These are phyloP conservation scores for Cytospora schulzeri DNA, from an alignment of 2,329 filamentous ascomycete species.

Conservation along the genomic window DNA sequence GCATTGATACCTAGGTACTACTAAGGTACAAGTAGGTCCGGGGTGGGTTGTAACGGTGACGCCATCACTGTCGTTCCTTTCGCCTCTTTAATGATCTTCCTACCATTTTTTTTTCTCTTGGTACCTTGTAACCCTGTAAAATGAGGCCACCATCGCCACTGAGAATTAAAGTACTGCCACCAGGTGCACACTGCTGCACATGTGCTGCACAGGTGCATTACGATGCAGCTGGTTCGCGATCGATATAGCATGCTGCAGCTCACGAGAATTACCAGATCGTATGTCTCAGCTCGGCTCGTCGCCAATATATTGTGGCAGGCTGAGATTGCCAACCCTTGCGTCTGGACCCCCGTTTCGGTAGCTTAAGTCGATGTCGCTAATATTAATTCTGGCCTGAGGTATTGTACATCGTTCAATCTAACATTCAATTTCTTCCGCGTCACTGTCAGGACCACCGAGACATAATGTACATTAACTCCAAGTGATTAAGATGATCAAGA, in stretches of 20 bases:
- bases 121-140: neutral
- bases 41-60: neutral
- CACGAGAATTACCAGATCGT: neutral
- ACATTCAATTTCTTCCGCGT: neutral
- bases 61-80: neutral
- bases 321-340: neutral
- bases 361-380: neutral
- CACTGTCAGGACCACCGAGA: neutral
- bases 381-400: neutral
- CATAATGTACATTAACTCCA: neutral
- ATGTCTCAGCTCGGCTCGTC: neutral
- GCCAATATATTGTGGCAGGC: neutral
- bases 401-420: neutral
- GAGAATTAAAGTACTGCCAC: neutral
- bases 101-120: neutral
- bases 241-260: neutral
- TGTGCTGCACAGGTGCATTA: neutral
- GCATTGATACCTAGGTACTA: neutral
- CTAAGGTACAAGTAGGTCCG: too few relatives aligned
- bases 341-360: neutral
- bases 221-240: neutral
- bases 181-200: too few relatives aligned
- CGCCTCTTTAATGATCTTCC: neutral
- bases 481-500: neutral
- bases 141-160: neutral